Percentiles rank a stretch among this genome's conserved stretches.
Conservation (phyloP, 305 asterid genomes). For the Fraxinus sp. region DNA sequence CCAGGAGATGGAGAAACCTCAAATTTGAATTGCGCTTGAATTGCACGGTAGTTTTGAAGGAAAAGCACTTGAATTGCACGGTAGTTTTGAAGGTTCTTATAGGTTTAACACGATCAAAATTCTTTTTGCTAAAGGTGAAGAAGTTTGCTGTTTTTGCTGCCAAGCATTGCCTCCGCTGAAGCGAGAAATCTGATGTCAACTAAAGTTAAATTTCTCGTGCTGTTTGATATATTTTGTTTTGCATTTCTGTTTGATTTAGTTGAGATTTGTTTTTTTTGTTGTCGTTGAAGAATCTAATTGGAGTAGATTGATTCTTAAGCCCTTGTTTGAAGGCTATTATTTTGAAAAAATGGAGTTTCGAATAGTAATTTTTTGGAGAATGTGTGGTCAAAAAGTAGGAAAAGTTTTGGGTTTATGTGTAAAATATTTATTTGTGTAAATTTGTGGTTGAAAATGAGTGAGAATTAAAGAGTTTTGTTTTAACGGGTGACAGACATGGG, state of each 20-base stretch:
- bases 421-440: too few species aligned
- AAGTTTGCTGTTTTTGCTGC: constrained; percentile 71
- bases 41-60: not conserved
- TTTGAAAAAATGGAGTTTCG: too few species aligned
- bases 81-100: not conserved
- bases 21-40: not conserved
- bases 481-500: too few species aligned
- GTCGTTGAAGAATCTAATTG: not conserved
- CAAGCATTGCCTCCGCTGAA: constrained; percentile 44
- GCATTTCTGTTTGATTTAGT: not conserved
- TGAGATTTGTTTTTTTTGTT: not conserved
- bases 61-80: not conserved
- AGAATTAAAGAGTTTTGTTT: too few species aligned
- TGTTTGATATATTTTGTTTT: not conserved
- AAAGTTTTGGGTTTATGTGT: too few species aligned
- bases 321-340: too few species aligned
- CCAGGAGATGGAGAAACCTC: constrained; percentile 7
- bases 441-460: too few species aligned
- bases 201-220: constrained; percentile 31
- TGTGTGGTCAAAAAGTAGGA: too few species aligned
- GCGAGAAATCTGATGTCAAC: constrained; percentile 24
- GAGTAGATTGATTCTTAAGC: not conserved
- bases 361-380: too few species aligned
- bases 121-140: constrained; percentile 7
- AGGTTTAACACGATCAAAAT: not conserved